Evolutionary conservation across 495 filamentous ascomycete species (phyloP).

Genomic region (Penicillium riverlandense): DNA sequence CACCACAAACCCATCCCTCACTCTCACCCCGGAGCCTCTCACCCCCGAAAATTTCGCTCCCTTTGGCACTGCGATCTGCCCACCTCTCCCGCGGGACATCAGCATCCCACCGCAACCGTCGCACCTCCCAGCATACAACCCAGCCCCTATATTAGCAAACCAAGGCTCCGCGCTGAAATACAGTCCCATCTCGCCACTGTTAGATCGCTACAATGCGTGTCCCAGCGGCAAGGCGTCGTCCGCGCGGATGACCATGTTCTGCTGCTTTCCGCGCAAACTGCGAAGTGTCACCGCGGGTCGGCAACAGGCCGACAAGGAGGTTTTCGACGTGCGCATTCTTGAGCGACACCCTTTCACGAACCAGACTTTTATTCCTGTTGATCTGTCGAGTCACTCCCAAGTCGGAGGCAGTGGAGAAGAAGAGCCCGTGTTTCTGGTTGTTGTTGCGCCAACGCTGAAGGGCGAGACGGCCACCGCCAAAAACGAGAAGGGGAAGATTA

Average conservation of each 20-base stretch:
- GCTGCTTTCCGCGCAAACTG: conserved; percentile 64
- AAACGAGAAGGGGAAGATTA: conserved; percentile 20
- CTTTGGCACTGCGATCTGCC: conserved; percentile 79
- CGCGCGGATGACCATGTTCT: conserved; percentile 80
- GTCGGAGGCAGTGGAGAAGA: conserved; percentile 19
- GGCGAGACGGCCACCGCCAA: conserved; percentile 26
- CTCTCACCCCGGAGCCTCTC: conserved; percentile 50
- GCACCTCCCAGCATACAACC: conserved; percentile 31
- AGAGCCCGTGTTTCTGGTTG: conserved; percentile 62
- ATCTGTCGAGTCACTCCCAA: conserved; percentile 34
- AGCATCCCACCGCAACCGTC: conserved; percentile 36
- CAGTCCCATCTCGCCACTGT: conserved; percentile 63
- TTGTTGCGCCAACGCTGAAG: conserved; percentile 71
- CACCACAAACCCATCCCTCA: conserved; percentile 21
- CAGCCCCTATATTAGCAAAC: conserved; percentile 53
- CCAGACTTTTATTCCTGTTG: conserved; percentile 85
- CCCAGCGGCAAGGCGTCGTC: conserved; percentile 54
- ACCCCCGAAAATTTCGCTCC: conserved; percentile 59
- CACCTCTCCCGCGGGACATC: conserved; percentile 51
- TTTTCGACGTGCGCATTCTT: conserved; percentile 68
- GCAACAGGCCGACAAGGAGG: conserved; percentile 12
- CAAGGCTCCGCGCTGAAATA: conserved; percentile 87
- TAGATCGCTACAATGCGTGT: conserved; percentile 58
- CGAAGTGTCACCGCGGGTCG: conserved; percentile 12
- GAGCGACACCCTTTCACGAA: conserved; percentile 92